phyloP scores from a whole-genome alignment of 2,329 filamentous ascomycete species.

The Iodosphaeria phyllophila region DNA sequence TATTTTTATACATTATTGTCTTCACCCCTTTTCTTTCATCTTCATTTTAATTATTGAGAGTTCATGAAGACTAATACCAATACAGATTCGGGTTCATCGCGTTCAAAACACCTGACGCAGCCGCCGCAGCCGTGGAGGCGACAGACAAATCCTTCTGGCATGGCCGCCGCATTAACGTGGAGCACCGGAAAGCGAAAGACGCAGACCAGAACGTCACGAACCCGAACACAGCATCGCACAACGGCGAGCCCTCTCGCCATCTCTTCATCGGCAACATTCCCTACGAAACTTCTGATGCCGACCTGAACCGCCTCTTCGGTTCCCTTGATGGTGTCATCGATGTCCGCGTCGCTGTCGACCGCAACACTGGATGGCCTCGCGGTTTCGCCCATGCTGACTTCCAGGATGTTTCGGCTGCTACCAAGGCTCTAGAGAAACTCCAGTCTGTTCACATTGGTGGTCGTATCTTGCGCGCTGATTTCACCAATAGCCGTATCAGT shows the following conservation, averaged over 20 bases:
- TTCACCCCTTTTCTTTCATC: neutral
- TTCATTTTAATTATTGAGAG: conserved; percentile 1
- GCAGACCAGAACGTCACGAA: conserved; percentile 9
- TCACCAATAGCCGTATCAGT: conserved; percentile 16
- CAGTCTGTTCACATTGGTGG: conserved; percentile 40
- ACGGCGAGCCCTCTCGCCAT: conserved; percentile 34
- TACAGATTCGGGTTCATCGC: conserved; percentile 12
- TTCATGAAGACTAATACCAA: neutral
- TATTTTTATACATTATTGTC: too few relatives aligned
- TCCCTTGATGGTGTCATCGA: conserved; percentile 51
- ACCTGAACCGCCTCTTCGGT: conserved; percentile 62
- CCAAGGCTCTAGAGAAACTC: conserved; percentile 37
- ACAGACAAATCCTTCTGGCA: conserved; percentile 15
- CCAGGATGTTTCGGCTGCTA: conserved; percentile 44
- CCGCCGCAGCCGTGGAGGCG: conserved; percentile 8
- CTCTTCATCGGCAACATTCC: conserved; percentile 76
- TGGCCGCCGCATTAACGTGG: conserved; percentile 13
- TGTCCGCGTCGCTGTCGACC: conserved; percentile 68
- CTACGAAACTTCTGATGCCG: conserved; percentile 68
- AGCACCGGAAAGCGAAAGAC: conserved; percentile 3
- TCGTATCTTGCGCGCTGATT: conserved; percentile 48
- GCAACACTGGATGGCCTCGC: conserved; percentile 59
- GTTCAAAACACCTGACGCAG: conserved; percentile 5
- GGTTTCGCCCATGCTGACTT: conserved; percentile 82
- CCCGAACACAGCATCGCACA: neutral